Evolutionary conservation across 2,329 filamentous ascomycete species (phyloP), one percentile per base, ranked within the genome.

Genomic region (Alternaria angustiovoidea): DNA sequence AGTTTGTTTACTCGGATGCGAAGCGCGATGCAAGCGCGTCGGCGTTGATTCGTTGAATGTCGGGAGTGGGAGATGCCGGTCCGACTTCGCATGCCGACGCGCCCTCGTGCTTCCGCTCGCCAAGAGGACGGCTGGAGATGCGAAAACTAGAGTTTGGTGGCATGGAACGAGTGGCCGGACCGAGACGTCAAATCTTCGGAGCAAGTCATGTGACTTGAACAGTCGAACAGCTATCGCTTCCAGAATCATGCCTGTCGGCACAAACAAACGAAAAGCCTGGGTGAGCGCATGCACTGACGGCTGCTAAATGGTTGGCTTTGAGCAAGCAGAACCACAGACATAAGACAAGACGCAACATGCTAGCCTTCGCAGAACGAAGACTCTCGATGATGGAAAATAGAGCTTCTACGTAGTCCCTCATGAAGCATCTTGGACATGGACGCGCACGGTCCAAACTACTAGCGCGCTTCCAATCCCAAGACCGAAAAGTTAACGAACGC

Each of bases 401-500:
- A 24, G 20, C 39, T 22, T 26, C 12, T 49, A 24, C 24, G 0
- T 26, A 20, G 18, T 18, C 14, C 14, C 7, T 6, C 26, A 5
- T 44, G 14, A 8, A 43, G 32, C 22, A 24, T 26, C 20, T 41
- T 16, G 4, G 6, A 39, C 14, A 4, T 12, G 7, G 22, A 30
- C 5, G 22, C 20, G 47, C 42, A 54, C 57, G 51, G 57, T 24
- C 38, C 57, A 49, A 3, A 20, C n/a, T 8, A 42, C 57, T 57
- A 60, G 57, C 57, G 52, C 51, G 44, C 43, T 43, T 44, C 18
- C 18, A 11, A 5, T 12, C n/a, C 32, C 36, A 11, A 41, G 18
- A 12, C 39, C 28, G 54, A 64, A 62, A 64, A 62, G 54, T 62
- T 64, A 36, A 53, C 46, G 20, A 55, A 30, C 54, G 54, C 58